Percentiles rank a stretch among this genome's conserved stretches.
These are phyloP conservation scores for Fusarium graminum DNA, from an alignment of 2,329 filamentous ascomycete species.

Conservation along the genomic window DNA sequence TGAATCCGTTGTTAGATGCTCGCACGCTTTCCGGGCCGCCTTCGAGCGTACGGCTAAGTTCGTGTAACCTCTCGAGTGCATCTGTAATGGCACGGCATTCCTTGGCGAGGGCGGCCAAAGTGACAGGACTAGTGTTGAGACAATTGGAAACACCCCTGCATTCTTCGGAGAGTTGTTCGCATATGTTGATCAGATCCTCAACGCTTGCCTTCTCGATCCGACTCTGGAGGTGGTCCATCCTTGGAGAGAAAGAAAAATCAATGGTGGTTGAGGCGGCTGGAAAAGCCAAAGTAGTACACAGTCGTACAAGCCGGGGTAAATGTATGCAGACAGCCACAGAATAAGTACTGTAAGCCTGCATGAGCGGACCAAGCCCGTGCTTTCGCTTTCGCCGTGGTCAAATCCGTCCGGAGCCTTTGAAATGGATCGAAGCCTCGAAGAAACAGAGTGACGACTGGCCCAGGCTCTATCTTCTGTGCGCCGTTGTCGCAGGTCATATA, in stretches of 20 bases:
- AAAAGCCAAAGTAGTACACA: conserved; percentile 26
- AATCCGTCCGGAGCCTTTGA: conserved; percentile 26
- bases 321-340: conserved; percentile 37
- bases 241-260: conserved; percentile 21
- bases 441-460: conserved; percentile 26
- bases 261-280: conserved; percentile 22
- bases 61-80: conserved; percentile 47
- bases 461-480: conserved; percentile 36
- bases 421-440: conserved; percentile 35
- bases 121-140: conserved; percentile 49
- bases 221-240: conserved; percentile 45
- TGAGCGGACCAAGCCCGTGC: conserved; percentile 40
- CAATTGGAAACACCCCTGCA: conserved; percentile 46
- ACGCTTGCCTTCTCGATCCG: conserved; percentile 45
- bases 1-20: conserved; percentile 47
- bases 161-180: conserved; percentile 46
- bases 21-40: conserved; percentile 36
- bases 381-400: conserved; percentile 37
- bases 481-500: conserved; percentile 31
- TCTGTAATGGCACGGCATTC: conserved; percentile 47
- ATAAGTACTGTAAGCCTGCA: conserved; percentile 26
- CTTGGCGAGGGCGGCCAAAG: conserved; percentile 44
- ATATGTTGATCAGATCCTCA: conserved; percentile 46
- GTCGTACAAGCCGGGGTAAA: conserved; percentile 27
- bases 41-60: conserved; percentile 43